Evolutionary conservation across 2,329 filamentous ascomycete genomes (phyloP).

Genomic region (Colletotrichum camelliae): DNA sequence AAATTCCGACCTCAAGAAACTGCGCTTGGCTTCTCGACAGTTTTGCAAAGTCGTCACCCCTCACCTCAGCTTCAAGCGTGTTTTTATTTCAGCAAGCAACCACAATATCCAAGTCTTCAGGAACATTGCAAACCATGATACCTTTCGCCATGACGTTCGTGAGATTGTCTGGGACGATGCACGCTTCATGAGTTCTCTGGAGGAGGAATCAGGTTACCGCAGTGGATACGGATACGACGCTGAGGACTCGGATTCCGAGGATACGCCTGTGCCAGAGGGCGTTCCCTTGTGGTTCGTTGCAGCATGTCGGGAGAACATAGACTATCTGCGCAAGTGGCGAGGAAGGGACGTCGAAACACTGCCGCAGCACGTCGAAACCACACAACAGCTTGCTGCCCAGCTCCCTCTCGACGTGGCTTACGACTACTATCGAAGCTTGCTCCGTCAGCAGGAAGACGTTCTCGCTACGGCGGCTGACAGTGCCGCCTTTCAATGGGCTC

Average conservation of each 20-base stretch:
- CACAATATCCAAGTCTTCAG: slow-evolving; percentile 41
- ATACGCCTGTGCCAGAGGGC: background rate
- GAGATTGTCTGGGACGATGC: slow-evolving; percentile 47
- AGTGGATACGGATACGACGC: background rate
- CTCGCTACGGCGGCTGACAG: slow-evolving; percentile 28
- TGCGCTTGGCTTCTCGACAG: background rate
- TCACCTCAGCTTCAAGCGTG: slow-evolving; percentile 23
- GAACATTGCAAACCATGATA: slow-evolving; percentile 39
- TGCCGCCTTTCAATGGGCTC: slow-evolving; percentile 34
- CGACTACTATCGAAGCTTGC: background rate
- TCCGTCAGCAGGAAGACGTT: background rate
- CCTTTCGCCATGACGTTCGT: slow-evolving; percentile 31
- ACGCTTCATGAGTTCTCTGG: background rate
- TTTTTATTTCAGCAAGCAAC: slow-evolving; percentile 45
- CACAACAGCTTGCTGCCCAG: background rate
- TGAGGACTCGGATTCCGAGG: background rate
- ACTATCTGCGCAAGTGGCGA: background rate
- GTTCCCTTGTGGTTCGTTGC: background rate
- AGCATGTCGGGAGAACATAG: background rate
- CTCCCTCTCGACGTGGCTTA: background rate
- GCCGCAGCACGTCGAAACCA: background rate
- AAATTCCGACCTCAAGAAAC: background rate
- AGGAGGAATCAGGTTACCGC: background rate
- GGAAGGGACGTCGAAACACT: background rate
- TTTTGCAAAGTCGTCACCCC: background rate